Evolutionary conservation across 1,284 basidiomycete species (phyloP).

Genomic region (Amylostereum areolatum): DNA sequence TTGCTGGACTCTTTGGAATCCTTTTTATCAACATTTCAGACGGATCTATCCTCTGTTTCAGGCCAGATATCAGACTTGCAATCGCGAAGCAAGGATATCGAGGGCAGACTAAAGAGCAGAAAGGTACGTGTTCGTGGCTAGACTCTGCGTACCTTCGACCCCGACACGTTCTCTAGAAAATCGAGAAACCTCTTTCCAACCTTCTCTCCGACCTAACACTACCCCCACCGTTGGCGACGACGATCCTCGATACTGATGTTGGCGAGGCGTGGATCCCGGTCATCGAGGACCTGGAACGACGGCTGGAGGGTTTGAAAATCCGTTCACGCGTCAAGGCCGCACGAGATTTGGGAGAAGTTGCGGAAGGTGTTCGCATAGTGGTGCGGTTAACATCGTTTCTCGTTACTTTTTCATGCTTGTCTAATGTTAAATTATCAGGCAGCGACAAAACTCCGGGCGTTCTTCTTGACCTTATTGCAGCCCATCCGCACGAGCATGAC

Average conservation of each 20-base stretch:
- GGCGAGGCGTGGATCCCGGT: conserved; percentile 80
- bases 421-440: conserved; percentile 42
- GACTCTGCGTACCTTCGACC: neutral
- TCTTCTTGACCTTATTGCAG: conserved; percentile 79
- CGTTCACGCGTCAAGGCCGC: conserved; percentile 81
- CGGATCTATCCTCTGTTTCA: conserved; percentile 88
- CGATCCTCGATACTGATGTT: conserved; percentile 81
- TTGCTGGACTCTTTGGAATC: conserved; percentile 82
- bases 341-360: conserved; percentile 74
- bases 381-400: conserved; percentile 33
- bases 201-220: conserved; percentile 80
- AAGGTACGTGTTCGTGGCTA: conserved; percentile 44
- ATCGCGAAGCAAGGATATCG: conserved; percentile 83
- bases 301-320: conserved; percentile 61
- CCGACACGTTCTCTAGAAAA: conserved; percentile 47
- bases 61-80: conserved; percentile 95
- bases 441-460: conserved; percentile 81
- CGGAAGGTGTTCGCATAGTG: conserved; percentile 82
- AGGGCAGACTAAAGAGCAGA: conserved; percentile 77
- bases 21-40: conserved; percentile 93
- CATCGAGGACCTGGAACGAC: conserved; percentile 75
- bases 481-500: conserved; percentile 82
- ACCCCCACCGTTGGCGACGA: conserved; percentile 72
- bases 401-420: too few species aligned
- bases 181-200: conserved; percentile 81